These are phyloP conservation scores for Yarrowia hollandica DNA, from an alignment of 805 yeast genomes.

Conservation along the genomic window DNA sequence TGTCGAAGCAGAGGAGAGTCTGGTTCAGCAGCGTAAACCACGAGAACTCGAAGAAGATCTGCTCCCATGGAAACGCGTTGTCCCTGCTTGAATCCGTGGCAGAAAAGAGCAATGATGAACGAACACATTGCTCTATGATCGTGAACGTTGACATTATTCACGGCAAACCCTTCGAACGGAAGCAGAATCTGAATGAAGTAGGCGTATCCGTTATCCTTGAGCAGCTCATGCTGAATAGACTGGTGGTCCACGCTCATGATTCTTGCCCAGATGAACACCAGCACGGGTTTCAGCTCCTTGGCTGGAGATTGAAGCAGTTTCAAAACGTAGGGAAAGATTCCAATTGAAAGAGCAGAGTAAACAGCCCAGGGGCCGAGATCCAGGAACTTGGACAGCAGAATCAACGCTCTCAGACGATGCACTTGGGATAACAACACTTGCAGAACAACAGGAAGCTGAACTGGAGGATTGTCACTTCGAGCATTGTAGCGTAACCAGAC, in stretches of 20 bases:
- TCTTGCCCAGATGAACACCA: slow-evolving; percentile 96
- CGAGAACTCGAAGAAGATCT: slow-evolving; percentile 67
- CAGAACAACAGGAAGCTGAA: slow-evolving; percentile 88
- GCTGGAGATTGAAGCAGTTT: slow-evolving; percentile 92
- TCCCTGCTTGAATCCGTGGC: slow-evolving; percentile 75
- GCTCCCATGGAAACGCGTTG: slow-evolving; percentile 76
- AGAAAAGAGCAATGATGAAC: slow-evolving; percentile 80
- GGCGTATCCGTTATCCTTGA: slow-evolving; percentile 86
- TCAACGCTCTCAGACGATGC: slow-evolving; percentile 86
- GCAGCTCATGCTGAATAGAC: slow-evolving; percentile 86
- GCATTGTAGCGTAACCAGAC: slow-evolving; percentile 88
- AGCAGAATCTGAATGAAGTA: slow-evolving; percentile 82
- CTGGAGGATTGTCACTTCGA: slow-evolving; percentile 82
- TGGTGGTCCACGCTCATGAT: slow-evolving; percentile 93
- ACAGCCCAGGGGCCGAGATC: slow-evolving; percentile 99
- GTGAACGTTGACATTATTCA: slow-evolving; percentile 54
- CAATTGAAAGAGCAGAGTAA: slow-evolving; percentile 84
- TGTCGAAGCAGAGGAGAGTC: slow-evolving; percentile 87
- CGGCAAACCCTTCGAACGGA: slow-evolving; percentile 39
- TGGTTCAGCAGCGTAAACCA: slow-evolving; percentile 63
- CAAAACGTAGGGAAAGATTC: slow-evolving; percentile 92
- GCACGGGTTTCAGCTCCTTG: slow-evolving; percentile 87
- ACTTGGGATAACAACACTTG: slow-evolving; percentile 93
- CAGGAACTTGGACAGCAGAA: slow-evolving; percentile 76
- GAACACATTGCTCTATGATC: slow-evolving; percentile 91